These are phyloP conservation scores for Trebouxia gelatinosa DNA, from an alignment of 163 green algal genomes.

Conservation along the genomic window DNA sequence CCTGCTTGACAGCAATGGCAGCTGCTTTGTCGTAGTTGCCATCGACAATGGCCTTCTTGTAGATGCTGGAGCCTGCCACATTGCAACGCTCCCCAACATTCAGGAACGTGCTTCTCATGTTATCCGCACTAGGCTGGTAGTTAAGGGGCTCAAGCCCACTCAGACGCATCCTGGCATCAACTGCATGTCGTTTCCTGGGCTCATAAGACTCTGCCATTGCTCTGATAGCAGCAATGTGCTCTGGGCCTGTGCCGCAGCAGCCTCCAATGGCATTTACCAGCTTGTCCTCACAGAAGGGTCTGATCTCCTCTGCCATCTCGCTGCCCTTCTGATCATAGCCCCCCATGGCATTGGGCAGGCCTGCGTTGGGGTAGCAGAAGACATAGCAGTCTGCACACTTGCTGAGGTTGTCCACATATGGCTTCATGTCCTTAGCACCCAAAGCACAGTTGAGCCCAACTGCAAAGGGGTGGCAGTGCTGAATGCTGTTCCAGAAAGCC, in stretches of 20 bases:
- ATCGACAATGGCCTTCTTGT: conserved; percentile 97
- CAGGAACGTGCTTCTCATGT: conserved; percentile 90
- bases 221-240: conserved; percentile 95
- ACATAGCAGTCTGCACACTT: conserved; percentile 91
- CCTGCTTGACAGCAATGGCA: conserved; percentile 87
- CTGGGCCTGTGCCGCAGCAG: conserved; percentile 90
- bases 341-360: conserved; percentile 97
- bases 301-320: conserved; percentile 93
- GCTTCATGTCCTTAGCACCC: conserved; percentile 91
- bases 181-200: conserved; percentile 57
- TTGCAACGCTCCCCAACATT: conserved; percentile 98
- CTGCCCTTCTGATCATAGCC: conserved; percentile 94
- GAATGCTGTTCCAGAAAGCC: conserved; percentile 97
- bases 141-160: conserved; percentile 94
- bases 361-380: conserved; percentile 98
- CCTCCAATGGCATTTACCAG: conserved; percentile 95
- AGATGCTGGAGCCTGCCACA: conserved; percentile 93
- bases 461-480: conserved; percentile 87
- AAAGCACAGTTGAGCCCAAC: conserved; percentile 98
- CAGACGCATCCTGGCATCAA: conserved; percentile 81
- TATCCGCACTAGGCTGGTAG: conserved; percentile 76
- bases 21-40: conserved; percentile 94
- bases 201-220: conserved; percentile 55
- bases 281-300: conserved; percentile 83
- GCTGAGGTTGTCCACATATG: conserved; percentile 91